Percentiles rank a stretch among this genome's conserved stretches.
phyloP scores from a whole-genome alignment of 2,329 filamentous ascomycete species.

The Exophiala oligosperma region DNA sequence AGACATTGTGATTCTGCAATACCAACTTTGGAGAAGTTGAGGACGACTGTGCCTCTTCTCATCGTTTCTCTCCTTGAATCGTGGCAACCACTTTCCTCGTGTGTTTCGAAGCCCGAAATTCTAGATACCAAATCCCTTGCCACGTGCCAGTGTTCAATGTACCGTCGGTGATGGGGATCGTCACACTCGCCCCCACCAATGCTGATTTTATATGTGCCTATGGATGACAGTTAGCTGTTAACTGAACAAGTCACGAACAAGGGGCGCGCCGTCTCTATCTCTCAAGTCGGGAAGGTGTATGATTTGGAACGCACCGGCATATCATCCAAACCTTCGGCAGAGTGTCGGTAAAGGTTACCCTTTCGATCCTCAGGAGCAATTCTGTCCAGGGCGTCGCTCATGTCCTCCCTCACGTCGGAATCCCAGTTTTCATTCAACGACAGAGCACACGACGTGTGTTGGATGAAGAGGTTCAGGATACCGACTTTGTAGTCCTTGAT shows the following conservation, averaged over 20 bases:
- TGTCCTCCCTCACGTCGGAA: constrained; percentile 81
- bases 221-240: background rate
- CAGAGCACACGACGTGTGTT: constrained; percentile 91
- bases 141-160: constrained; percentile 66
- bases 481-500: constrained; percentile 81
- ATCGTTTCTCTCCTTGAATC: constrained; percentile 77
- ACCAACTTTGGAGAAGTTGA: background rate
- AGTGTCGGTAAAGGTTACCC: constrained; percentile 78
- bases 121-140: constrained; percentile 85
- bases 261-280: background rate
- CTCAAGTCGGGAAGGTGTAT: background rate
- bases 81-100: constrained; percentile 83
- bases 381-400: constrained; percentile 89
- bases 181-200: constrained; percentile 83
- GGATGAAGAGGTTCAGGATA: constrained; percentile 84
- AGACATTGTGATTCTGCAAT: background rate
- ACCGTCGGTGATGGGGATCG: constrained; percentile 86
- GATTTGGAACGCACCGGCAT: constrained; percentile 66
- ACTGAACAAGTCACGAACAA: background rate
- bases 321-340: constrained; percentile 84
- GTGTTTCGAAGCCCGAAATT: constrained; percentile 78
- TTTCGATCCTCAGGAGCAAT: constrained; percentile 81
- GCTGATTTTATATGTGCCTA: constrained; percentile 91
- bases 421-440: constrained; percentile 93
- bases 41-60: background rate